phyloP scores from a whole-genome alignment of 225 moss, liverwort and hornwort genomes.

The Asterella californica region DNA sequence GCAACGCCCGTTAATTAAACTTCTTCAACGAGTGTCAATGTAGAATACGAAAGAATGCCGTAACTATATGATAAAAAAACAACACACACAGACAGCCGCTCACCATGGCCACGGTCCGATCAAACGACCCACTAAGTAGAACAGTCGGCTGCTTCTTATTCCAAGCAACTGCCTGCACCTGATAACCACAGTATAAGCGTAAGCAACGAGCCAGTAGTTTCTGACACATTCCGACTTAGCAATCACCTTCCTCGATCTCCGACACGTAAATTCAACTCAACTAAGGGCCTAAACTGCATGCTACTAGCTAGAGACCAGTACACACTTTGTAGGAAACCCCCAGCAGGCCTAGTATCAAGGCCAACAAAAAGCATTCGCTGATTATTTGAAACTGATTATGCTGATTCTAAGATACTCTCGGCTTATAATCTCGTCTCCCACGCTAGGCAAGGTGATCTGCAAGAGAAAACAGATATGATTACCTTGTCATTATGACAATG shows the following conservation, averaged over 20 bases:
- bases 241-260: neutral
- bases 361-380: neutral
- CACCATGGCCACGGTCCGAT: slow-evolving; percentile 74
- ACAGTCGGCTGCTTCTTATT: slow-evolving; percentile 80
- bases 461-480: neutral
- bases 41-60: neutral
- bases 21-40: neutral
- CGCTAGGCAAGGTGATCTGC: neutral
- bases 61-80: neutral
- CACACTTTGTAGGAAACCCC: neutral
- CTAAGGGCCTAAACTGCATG: neutral
- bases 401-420: too few species aligned
- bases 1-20: neutral
- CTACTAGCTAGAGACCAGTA: neutral
- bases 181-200: neutral
- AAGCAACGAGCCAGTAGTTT: neutral
- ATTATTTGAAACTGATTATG: neutral
- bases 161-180: slow-evolving; percentile 90
- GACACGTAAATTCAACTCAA: neutral
- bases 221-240: neutral
- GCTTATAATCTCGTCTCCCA: neutral
- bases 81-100: neutral
- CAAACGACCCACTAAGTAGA: slow-evolving; percentile 89
- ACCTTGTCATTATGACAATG: slow-evolving; percentile 76
- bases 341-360: neutral